Percentiles rank a stretch among this genome's conserved stretches.
Evolutionary conservation across 2,329 filamentous ascomycete genomes (phyloP).

Genomic region (Penicillium sp.): DNA sequence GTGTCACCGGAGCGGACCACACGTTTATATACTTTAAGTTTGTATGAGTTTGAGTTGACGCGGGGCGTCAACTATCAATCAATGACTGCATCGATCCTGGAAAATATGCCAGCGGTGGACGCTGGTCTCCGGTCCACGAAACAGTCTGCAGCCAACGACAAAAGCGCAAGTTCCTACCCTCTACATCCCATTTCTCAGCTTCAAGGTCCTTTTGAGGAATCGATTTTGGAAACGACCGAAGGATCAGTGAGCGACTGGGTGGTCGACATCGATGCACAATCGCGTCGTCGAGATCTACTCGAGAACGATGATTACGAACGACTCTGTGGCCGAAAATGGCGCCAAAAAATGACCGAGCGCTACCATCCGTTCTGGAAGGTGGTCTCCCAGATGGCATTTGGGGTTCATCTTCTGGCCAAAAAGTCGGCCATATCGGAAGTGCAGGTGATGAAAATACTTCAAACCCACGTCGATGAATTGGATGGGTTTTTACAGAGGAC

Average conservation of each 20-base stretch:
- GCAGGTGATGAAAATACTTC: conserved; percentile 82
- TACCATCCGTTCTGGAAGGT: conserved; percentile 88
- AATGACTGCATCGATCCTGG: conserved; percentile 1
- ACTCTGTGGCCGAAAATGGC: conserved; percentile 69
- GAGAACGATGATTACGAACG: conserved; percentile 63
- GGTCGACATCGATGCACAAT: conserved; percentile 36
- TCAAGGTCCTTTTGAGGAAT: conserved; percentile 44
- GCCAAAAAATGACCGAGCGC: conserved; percentile 64
- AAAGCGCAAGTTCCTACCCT: conserved; percentile 21
- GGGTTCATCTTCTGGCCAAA: conserved; percentile 79
- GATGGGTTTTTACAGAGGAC: conserved; percentile 84
- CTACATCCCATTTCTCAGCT: conserved; percentile 40
- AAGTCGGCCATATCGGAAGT: conserved; percentile 81
- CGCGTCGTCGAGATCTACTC: conserved; percentile 60
- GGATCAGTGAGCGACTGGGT: conserved; percentile 23
- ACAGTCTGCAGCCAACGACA: conserved; percentile 1
- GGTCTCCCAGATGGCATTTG: conserved; percentile 86
- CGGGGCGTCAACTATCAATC: not conserved
- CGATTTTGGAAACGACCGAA: conserved; percentile 37
- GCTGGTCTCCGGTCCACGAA: not conserved
- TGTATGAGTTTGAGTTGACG: not conserved
- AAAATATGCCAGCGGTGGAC: conserved; percentile 3
- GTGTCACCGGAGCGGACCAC: not conserved
- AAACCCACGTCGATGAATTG: conserved; percentile 87
- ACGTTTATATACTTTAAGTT: not conserved